Conservation (phyloP, 1,284 basidiomycete species). For the Ustilago cynodontis region DNA sequence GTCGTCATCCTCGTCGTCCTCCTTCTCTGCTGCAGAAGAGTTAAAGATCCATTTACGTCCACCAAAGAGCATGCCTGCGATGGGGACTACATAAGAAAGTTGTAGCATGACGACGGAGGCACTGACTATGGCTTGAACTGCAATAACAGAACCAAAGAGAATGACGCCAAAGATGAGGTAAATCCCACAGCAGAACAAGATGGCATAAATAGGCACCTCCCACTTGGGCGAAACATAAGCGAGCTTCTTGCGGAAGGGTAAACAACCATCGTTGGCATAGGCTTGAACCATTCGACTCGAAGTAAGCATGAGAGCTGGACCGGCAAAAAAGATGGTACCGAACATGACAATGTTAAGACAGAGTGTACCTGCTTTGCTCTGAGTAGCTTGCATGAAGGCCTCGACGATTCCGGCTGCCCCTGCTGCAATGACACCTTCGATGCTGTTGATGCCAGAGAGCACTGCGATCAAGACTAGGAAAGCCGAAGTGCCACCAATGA, state of each 20-base stretch:
- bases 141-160: constrained; percentile 43
- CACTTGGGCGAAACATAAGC: constrained; percentile 23
- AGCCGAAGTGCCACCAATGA: constrained; percentile 36
- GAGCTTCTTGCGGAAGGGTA: constrained; percentile 32
- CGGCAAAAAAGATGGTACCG: constrained; percentile 37
- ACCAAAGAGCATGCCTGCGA: constrained; percentile 39
- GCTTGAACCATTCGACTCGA: constrained; percentile 42
- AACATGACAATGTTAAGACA: constrained; percentile 28
- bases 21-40: background rate
- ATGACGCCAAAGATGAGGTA: constrained; percentile 38
- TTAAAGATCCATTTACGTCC: constrained; percentile 31
- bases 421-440: constrained; percentile 31
- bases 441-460: constrained; percentile 32
- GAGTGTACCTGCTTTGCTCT: constrained; percentile 24
- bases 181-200: constrained; percentile 24
- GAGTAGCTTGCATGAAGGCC: constrained; percentile 33
- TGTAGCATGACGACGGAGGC: constrained; percentile 44
- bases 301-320: constrained; percentile 42
- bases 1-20: constrained; percentile 19
- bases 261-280: constrained; percentile 40
- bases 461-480: constrained; percentile 47
- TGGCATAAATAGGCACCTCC: constrained; percentile 40
- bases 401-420: constrained; percentile 33
- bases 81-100: constrained; percentile 34
- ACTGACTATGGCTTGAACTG: constrained; percentile 32